These are phyloP conservation scores for Aquilaria agallochum DNA, from an alignment of 441 rosid genomes.

Conservation along the genomic window DNA sequence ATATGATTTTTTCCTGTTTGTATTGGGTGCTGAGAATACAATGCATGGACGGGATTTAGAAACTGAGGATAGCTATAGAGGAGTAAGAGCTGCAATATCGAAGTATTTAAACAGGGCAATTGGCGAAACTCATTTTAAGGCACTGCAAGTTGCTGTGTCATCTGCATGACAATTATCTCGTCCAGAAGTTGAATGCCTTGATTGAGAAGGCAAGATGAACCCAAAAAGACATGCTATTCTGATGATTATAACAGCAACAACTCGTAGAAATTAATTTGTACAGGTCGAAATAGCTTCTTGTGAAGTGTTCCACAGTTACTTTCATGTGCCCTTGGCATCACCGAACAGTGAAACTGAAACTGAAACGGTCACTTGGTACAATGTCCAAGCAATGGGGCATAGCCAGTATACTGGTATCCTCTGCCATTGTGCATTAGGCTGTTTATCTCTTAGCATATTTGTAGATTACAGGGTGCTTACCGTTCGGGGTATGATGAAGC, in stretches of 20 bases:
- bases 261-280: conserved; percentile 46
- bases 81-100: too few species aligned
- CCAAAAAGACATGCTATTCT: conserved; percentile 47
- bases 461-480: conserved; percentile 19
- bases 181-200: conserved; percentile 68
- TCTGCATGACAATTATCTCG: conserved; percentile 22
- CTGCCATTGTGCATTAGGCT: conserved; percentile 28
- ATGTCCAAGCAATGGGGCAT: conserved; percentile 67
- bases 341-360: conserved; percentile 75
- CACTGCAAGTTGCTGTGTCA: conserved; percentile 39
- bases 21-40: too few species aligned
- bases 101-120: conserved; percentile 3
- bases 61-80: too few species aligned
- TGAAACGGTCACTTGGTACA: conserved; percentile 48
- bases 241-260: conserved; percentile 40
- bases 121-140: conserved; percentile 24
- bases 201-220: conserved; percentile 57
- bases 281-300: conserved; percentile 48
- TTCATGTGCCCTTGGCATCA: conserved; percentile 38
- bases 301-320: conserved; percentile 48
- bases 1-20: too few species aligned
- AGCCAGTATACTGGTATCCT: conserved; percentile 67
- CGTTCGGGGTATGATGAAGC: conserved; percentile 47
- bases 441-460: neutral
- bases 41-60: too few species aligned